A percentile compares a stretch with the other conserved stretches of the same genome.
Evolutionary conservation across 805 yeast genomes (phyloP).

Genomic region (Candida ascalaphidarum): DNA sequence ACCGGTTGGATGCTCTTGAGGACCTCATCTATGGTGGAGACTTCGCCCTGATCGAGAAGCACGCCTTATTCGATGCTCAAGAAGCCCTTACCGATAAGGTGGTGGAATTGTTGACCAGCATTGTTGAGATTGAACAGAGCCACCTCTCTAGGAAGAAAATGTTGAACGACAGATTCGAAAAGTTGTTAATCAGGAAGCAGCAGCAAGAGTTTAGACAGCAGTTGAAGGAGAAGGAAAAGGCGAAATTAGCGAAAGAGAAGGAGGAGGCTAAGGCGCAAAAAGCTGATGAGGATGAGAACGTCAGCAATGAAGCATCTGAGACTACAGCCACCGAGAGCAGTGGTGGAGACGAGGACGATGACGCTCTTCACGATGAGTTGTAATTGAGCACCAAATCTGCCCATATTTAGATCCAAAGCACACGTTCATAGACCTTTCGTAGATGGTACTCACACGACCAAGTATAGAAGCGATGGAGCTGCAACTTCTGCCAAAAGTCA

Average conservation of each 20-base stretch:
- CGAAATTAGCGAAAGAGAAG: constrained; percentile 12
- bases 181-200: constrained; percentile 19
- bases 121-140: constrained; percentile 16
- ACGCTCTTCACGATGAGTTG: constrained; percentile 5
- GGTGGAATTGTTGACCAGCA: constrained; percentile 20
- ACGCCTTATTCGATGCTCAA: constrained; percentile 15
- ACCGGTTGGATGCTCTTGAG: constrained; percentile 18
- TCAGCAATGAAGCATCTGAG: background rate
- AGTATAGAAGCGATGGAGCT: no score
- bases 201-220: constrained; percentile 25
- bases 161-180: constrained; percentile 19
- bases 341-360: background rate
- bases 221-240: constrained; percentile 17
- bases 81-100: constrained; percentile 18
- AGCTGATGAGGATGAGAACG: constrained; percentile 3
- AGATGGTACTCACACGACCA: no score
- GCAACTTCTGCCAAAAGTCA: no score
- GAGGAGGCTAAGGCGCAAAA: constrained; percentile 4
- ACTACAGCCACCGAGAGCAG: background rate
- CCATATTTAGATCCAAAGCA: no score
- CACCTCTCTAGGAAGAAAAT: constrained; percentile 20
- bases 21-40: constrained; percentile 11
- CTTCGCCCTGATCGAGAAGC: constrained; percentile 14
- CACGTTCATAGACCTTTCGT: no score
- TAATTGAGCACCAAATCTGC: no score